Percentiles rank a stretch among this genome's conserved stretches.
Conservation (phyloP, 2,329 filamentous ascomycete species). For the Nothopassalora personata region DNA sequence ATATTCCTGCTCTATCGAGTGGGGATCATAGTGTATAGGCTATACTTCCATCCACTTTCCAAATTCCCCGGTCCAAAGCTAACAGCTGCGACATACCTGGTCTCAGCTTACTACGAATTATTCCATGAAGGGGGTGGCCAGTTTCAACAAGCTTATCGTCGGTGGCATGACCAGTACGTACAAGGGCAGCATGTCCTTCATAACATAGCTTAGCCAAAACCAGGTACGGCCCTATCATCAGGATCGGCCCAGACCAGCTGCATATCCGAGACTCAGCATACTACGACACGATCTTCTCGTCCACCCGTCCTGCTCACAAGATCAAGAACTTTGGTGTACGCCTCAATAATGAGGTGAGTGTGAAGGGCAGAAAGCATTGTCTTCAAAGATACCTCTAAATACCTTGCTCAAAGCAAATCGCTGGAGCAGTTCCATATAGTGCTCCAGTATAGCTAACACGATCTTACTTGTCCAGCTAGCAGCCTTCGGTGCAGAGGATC, state of each 20-base stretch:
- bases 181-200: neutral
- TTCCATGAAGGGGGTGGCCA: slow-evolving; percentile 10
- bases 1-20: neutral
- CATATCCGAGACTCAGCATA: slow-evolving; percentile 34
- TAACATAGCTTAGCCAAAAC: neutral
- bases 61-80: slow-evolving; percentile 32
- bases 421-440: no score
- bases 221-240: slow-evolving; percentile 30
- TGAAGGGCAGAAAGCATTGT: no score
- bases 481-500: neutral
- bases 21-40: slow-evolving; percentile 19
- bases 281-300: slow-evolving; percentile 30
- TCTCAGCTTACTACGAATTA: slow-evolving; percentile 17
- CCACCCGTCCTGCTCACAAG: neutral
- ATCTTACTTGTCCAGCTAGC: neutral
- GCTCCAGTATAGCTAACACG: no score
- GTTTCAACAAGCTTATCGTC: slow-evolving; percentile 5
- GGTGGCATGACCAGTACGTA: slow-evolving; percentile 11
- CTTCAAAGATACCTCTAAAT: no score
- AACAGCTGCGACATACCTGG: slow-evolving; percentile 30
- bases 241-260: slow-evolving; percentile 34
- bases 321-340: neutral
- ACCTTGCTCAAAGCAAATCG: no score
- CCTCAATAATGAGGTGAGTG: neutral
- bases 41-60: slow-evolving; percentile 31